These are phyloP conservation scores for Aureobasidium subglaciale DNA, from an alignment of 2,329 filamentous ascomycete species.

Conservation along the genomic window DNA sequence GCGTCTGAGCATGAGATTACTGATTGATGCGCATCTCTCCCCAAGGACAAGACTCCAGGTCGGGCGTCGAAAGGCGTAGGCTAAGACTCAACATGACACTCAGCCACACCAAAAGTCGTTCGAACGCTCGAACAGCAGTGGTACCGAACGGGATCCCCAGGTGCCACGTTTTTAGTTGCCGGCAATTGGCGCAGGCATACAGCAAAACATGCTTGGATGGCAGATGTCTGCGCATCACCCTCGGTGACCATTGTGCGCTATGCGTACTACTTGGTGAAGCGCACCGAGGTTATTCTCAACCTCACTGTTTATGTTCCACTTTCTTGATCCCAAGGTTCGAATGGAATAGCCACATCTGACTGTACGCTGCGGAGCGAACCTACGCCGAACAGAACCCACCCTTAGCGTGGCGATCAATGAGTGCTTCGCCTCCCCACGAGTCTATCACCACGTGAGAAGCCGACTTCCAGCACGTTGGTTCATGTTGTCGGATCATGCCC, in stretches of 20 bases:
- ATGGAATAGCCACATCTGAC: not conserved
- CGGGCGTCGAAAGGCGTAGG: not conserved
- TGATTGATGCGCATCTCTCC: not conserved
- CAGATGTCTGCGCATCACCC: not conserved
- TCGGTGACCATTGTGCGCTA: too few species aligned
- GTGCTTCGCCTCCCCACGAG: slow-evolving; percentile 7
- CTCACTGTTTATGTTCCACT: not conserved
- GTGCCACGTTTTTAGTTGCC: slow-evolving; percentile 12
- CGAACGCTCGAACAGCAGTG: slow-evolving; percentile 7
- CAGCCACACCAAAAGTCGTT: slow-evolving; percentile 8
- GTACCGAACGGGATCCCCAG: slow-evolving; percentile 13
- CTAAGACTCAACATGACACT: not conserved
- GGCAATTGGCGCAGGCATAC: not conserved
- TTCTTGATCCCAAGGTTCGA: not conserved
- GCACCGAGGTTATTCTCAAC: not conserved
- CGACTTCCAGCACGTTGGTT: not conserved
- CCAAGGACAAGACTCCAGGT: not conserved
- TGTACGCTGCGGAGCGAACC: not conserved
- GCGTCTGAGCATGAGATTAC: not conserved
- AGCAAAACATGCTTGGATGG: not conserved
- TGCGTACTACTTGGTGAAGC: too few species aligned
- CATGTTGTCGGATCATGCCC: not conserved
- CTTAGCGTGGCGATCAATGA: slow-evolving; percentile 2
- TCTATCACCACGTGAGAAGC: slow-evolving; percentile 1
- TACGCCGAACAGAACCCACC: not conserved